Conservation (phyloP, 1,284 basidiomycete species). For the Leccinum pallidistipes region DNA sequence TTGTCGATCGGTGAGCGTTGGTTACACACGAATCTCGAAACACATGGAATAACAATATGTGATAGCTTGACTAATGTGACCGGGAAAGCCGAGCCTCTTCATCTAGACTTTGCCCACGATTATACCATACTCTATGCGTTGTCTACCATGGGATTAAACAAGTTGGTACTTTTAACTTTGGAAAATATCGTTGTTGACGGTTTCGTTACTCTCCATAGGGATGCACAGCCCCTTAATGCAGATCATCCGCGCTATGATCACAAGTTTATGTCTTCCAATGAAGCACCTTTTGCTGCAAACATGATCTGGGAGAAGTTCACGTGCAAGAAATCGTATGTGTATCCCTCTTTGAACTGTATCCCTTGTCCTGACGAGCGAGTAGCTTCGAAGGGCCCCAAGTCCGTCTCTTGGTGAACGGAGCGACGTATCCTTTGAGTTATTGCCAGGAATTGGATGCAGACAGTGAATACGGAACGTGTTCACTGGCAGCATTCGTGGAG, state of each 20-base stretch:
- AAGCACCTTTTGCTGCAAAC: constrained; percentile 46
- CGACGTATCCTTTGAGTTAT: constrained; percentile 40
- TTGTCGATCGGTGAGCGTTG: constrained; percentile 26
- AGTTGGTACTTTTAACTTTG: constrained; percentile 23
- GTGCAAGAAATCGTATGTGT: constrained; percentile 38
- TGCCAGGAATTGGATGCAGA: constrained; percentile 34
- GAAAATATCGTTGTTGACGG: neutral
- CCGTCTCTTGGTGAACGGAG: constrained; percentile 45
- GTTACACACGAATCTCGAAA: neutral
- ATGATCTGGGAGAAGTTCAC: constrained; percentile 50
- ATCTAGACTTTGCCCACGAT: constrained; percentile 50
- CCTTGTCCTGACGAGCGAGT: constrained; percentile 1
- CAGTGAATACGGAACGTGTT: constrained; percentile 40
- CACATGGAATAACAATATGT: neutral
- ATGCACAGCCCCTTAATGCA: constrained; percentile 34
- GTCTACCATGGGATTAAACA: constrained; percentile 44
- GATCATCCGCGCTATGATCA: constrained; percentile 31
- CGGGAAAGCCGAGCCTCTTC: constrained; percentile 34
- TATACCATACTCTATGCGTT: constrained; percentile 45
- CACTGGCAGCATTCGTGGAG: constrained; percentile 38
- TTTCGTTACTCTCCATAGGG: constrained; percentile 24
- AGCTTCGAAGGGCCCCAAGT: constrained; percentile 38
- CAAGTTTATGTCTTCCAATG: constrained; percentile 42
- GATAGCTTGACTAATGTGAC: constrained; percentile 40
- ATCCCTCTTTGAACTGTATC: neutral